phyloP scores from a whole-genome alignment of 2,329 filamentous ascomycete genomes.

The Mollisiaceae sp. region DNA sequence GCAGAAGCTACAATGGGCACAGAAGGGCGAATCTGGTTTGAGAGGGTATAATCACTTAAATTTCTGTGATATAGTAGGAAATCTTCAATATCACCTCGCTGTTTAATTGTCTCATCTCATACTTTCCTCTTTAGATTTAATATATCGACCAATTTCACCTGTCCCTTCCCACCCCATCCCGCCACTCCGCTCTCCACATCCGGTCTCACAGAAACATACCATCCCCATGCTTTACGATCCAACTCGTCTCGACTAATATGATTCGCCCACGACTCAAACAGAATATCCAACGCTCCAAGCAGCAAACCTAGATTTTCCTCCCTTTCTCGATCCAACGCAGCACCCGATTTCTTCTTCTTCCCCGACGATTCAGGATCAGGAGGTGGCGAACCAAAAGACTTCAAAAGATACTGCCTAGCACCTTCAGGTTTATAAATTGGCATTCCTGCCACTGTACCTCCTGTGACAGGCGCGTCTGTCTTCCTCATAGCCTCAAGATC shows the following conservation, averaged over 20 bases:
- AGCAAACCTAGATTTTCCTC: conserved; percentile 72
- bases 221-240: conserved; percentile 77
- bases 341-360: conserved; percentile 58
- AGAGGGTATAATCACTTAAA: conserved; percentile 21
- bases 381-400: conserved; percentile 56
- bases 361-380: conserved; percentile 32
- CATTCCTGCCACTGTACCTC: conserved; percentile 56
- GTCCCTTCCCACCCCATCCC: conserved; percentile 85
- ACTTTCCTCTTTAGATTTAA: conserved; percentile 58
- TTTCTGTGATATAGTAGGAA: not conserved
- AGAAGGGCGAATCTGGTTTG: conserved; percentile 40
- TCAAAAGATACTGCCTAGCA: conserved; percentile 63
- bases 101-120: conserved; percentile 19
- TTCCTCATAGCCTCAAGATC: conserved; percentile 56
- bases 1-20: conserved; percentile 34
- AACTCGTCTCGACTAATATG: conserved; percentile 68
- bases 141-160: conserved; percentile 69
- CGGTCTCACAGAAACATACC: conserved; percentile 80
- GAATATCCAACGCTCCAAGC: conserved; percentile 71
- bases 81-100: too few relatives aligned
- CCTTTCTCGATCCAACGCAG: conserved; percentile 62
- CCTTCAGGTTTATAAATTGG: conserved; percentile 77
- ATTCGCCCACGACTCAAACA: conserved; percentile 77
- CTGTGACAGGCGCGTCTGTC: conserved; percentile 27
- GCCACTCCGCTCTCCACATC: conserved; percentile 74